Percentiles rank a stretch among this genome's conserved stretches.
These are phyloP conservation scores for Piper longum DNA, from an alignment of 164 flowering plant genomes.

Conservation along the genomic window DNA sequence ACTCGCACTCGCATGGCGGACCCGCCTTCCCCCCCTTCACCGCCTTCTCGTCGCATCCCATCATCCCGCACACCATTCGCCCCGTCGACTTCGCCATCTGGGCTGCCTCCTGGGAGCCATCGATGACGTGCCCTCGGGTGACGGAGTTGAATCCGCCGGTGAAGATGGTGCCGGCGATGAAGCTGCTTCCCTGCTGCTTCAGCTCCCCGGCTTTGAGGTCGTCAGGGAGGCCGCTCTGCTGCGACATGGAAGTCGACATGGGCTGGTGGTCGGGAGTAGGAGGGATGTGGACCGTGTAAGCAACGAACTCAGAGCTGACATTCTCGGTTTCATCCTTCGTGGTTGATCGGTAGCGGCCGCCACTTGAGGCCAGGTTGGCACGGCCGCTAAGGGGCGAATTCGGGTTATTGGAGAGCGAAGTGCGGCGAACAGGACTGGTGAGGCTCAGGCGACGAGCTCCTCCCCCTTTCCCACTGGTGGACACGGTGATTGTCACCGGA, in stretches of 20 bases:
- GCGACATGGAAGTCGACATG: constrained; percentile 17
- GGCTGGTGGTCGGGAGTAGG: constrained; percentile 66
- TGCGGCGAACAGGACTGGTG: constrained; percentile 53
- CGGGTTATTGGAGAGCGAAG: constrained; percentile 43
- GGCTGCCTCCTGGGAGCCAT: constrained; percentile 21
- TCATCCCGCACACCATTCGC: constrained; percentile 39
- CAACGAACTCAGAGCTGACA: constrained; percentile 32
- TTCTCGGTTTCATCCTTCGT: constrained; percentile 23
- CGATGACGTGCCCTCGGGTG: constrained; percentile 57
- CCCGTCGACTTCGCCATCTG: constrained; percentile 9
- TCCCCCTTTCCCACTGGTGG: constrained; percentile 33
- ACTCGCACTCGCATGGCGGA: constrained; percentile 59
- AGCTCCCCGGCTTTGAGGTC: constrained; percentile 7
- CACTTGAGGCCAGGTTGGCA: constrained; percentile 17
- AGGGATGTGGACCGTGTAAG: constrained; percentile 78
- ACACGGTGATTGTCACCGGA: constrained; percentile 63
- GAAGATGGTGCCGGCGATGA: constrained; percentile 52
- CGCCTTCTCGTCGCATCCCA: constrained; percentile 63
- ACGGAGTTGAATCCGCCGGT: constrained; percentile 74
- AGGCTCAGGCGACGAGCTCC: constrained; percentile 32
- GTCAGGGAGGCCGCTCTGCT: constrained; percentile 24
- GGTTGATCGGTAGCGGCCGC: constrained; percentile 35
- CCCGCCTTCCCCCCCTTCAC: constrained; percentile 15
- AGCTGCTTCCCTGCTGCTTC: constrained; percentile 23
- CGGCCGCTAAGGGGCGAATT: constrained; percentile 40